A percentile compares a stretch with the other conserved stretches of the same genome.
phyloP scores from a whole-genome alignment of 176 grass and related monocot species.

The Poa pratensis region DNA sequence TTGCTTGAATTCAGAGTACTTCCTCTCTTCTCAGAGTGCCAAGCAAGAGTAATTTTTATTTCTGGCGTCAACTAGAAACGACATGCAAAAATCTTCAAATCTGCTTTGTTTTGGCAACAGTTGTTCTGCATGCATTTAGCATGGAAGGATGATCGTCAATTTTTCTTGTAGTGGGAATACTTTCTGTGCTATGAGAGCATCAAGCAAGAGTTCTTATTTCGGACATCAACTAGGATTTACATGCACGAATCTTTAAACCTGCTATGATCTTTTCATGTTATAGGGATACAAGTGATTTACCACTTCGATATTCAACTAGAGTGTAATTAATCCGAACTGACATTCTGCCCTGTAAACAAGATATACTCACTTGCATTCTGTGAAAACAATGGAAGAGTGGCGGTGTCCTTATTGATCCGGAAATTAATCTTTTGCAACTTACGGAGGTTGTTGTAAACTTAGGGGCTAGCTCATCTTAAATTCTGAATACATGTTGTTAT shows the following conservation, averaged over 20 bases:
- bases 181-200: neutral
- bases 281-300: neutral
- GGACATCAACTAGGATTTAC: neutral
- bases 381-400: too few species aligned
- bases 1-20: neutral
- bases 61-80: too few species aligned
- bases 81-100: neutral
- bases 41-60: neutral
- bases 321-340: neutral
- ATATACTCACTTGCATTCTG: neutral
- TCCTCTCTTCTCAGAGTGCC: neutral
- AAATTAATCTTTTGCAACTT: too few species aligned
- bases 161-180: neutral
- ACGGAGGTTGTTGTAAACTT: too few species aligned
- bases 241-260: neutral
- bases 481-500: too few species aligned
- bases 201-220: too few species aligned
- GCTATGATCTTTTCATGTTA: neutral
- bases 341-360: neutral
- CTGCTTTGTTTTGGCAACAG: too few species aligned
- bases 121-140: too few species aligned
- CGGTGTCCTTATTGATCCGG: too few species aligned
- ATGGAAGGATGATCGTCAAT: too few species aligned
- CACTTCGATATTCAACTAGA: neutral
- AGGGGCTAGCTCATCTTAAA: too few species aligned